Conservation (phyloP, 2,329 filamentous ascomycete genomes). For the Arthroderma uncinatum region DNA sequence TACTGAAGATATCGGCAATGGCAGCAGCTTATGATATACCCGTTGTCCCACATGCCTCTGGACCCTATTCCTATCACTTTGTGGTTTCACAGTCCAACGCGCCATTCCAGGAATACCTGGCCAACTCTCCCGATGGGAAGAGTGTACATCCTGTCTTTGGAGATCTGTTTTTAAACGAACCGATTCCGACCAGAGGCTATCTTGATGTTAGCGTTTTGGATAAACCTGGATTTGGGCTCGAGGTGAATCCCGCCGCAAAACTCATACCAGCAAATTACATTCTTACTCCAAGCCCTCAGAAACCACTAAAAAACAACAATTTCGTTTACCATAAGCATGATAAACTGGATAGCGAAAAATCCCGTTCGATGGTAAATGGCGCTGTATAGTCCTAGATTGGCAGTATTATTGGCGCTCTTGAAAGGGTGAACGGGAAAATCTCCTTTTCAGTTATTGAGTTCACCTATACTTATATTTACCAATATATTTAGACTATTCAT, state of each 20-base stretch:
- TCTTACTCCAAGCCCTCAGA: constrained; percentile 51
- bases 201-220: constrained; percentile 70
- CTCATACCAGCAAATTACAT: constrained; percentile 66
- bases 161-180: constrained; percentile 80
- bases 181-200: constrained; percentile 72
- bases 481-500: no score
- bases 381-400: no score
- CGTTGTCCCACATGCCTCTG: constrained; percentile 87
- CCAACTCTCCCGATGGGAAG: constrained; percentile 83
- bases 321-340: neutral
- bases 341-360: neutral
- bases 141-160: constrained; percentile 86
- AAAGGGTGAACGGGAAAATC: no score
- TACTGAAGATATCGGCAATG: constrained; percentile 79
- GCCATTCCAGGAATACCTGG: constrained; percentile 91
- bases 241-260: constrained; percentile 69
- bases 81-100: constrained; percentile 87
- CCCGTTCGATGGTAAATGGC: neutral
- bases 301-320: neutral
- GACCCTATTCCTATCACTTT: constrained; percentile 92
- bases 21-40: constrained; percentile 89
- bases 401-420: no score
- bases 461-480: no score
- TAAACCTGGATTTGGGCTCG: constrained; percentile 82
- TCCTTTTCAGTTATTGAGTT: no score